Conservation (phyloP, 768 basidiomycete species). For the Polyporus arcularius region DNA sequence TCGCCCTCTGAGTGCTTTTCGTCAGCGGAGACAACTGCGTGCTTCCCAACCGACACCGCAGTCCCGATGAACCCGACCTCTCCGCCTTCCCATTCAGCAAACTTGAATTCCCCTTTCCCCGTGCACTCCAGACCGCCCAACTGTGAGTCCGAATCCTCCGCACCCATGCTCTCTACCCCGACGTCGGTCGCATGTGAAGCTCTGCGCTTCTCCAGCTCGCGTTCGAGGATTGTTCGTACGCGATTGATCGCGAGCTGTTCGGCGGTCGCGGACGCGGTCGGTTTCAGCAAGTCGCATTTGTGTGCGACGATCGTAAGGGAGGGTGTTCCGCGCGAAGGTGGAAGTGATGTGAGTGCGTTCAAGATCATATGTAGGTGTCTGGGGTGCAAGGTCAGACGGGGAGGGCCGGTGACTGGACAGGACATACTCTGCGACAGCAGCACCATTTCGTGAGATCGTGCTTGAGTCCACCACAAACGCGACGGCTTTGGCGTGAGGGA, state of each 20-base stretch:
- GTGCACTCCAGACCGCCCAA: constrained; percentile 76
- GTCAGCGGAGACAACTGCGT: constrained; percentile 20
- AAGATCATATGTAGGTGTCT: constrained; percentile 78
- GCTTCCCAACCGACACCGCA: constrained; percentile 42
- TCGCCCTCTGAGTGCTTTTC: constrained; percentile 38
- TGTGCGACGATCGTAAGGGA: constrained; percentile 70
- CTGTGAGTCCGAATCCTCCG: constrained; percentile 58
- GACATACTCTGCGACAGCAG: constrained; percentile 79
- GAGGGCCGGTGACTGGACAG: neutral
- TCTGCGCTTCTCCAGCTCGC: constrained; percentile 80
- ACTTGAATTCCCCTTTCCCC: constrained; percentile 61
- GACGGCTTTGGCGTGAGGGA: constrained; percentile 62
- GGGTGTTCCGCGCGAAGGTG: constrained; percentile 67
- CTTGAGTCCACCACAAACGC: constrained; percentile 82
- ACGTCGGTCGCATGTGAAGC: constrained; percentile 64
- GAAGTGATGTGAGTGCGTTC: constrained; percentile 68
- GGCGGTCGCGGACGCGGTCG: constrained; percentile 38
- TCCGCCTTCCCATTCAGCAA: constrained; percentile 84
- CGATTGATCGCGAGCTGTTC: constrained; percentile 64
- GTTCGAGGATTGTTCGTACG: constrained; percentile 76
- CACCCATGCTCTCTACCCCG: constrained; percentile 73
- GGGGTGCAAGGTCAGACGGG: neutral
- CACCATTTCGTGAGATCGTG: constrained; percentile 73
- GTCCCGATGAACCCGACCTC: constrained; percentile 70
- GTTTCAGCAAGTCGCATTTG: constrained; percentile 72